Percentiles rank a stretch among this genome's conserved stretches.
Conservation (phyloP, 2,329 filamentous ascomycete species). For the Bipolaris oryzae region DNA sequence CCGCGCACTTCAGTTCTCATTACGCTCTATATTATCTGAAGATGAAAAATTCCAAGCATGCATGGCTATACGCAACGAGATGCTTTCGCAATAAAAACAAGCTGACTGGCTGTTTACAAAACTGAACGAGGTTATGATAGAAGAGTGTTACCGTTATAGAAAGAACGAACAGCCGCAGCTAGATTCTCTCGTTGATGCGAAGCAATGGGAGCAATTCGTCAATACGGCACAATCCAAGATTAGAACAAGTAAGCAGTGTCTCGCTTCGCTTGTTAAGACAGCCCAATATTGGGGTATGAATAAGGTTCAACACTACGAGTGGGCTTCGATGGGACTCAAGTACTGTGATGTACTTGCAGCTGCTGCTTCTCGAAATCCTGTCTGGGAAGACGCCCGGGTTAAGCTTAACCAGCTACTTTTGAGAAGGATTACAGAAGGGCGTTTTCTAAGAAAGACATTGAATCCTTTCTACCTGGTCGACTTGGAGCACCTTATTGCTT, state of each 20-base stretch:
- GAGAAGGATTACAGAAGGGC: constrained; percentile 15
- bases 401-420: constrained; percentile 24
- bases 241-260: constrained; percentile 15
- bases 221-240: constrained; percentile 9
- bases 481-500: constrained; percentile 13
- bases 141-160: constrained; percentile 5
- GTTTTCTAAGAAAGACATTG: constrained; percentile 4
- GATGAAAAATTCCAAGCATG: constrained; percentile 1
- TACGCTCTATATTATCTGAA: constrained; percentile 1
- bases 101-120: not conserved
- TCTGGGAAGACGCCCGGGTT: constrained; percentile 18
- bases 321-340: constrained; percentile 16
- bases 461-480: constrained; percentile 17
- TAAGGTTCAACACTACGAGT: constrained; percentile 22
- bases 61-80: not conserved
- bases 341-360: constrained; percentile 21
- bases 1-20: not conserved
- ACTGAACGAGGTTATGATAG: constrained; percentile 2
- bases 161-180: not conserved
- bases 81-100: constrained; percentile 1
- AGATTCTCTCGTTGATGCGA: constrained; percentile 9
- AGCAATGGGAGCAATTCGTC: constrained; percentile 19
- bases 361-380: constrained; percentile 15
- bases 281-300: constrained; percentile 14
- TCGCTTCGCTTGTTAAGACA: constrained; percentile 19